phyloP scores from a whole-genome alignment of 1,284 basidiomycete genomes.

The Cutaneotrichosporon sp. region DNA sequence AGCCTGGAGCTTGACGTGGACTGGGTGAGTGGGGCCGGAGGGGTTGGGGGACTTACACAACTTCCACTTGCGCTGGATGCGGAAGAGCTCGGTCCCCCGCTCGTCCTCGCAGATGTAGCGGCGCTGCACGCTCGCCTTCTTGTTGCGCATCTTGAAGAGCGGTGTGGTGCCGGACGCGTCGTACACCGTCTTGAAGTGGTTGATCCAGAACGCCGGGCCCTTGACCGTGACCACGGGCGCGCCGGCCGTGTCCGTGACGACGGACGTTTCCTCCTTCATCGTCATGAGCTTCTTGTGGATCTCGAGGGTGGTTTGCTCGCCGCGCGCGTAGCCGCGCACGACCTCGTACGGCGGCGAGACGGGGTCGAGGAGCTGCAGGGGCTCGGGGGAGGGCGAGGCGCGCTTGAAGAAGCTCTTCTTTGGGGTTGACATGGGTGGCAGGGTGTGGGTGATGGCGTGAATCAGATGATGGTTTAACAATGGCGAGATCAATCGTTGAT shows the following conservation, averaged over 20 bases:
- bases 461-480: too few relatives aligned
- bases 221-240: neutral
- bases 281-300: neutral
- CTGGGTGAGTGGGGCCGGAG: too few relatives aligned
- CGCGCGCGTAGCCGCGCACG: neutral
- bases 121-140: neutral
- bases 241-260: neutral
- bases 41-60: too few relatives aligned
- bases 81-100: conserved; percentile 1
- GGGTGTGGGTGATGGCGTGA: too few relatives aligned
- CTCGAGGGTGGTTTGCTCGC: conserved; percentile 1
- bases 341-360: neutral
- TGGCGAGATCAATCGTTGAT: too few relatives aligned
- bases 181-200: neutral
- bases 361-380: conserved; percentile 3
- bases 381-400: neutral
- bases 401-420: neutral
- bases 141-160: conserved; percentile 4
- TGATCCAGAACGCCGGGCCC: neutral
- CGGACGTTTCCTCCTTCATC: neutral
- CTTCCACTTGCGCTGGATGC: conserved; percentile 1
- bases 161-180: neutral
- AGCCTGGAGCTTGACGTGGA: conserved; percentile 1
- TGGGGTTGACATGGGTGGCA: too few relatives aligned
- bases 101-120: conserved; percentile 4